phyloP scores from a whole-genome alignment of 169 alveolate genomes.

The Neospora caninum region DNA sequence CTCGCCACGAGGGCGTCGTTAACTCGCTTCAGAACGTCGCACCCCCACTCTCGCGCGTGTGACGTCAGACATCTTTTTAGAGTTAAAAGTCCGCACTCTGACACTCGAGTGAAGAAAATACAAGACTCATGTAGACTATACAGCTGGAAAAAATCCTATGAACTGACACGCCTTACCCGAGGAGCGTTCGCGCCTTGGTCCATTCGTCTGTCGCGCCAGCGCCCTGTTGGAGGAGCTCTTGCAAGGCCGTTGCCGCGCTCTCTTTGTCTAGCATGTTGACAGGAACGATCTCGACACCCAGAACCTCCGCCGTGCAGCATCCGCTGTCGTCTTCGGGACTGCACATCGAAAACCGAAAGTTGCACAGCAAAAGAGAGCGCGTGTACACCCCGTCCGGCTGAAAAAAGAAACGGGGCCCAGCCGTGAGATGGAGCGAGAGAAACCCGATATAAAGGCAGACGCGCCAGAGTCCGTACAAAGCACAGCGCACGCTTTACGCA shows the following conservation, averaged over 20 bases:
- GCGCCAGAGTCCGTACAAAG: too few relatives aligned
- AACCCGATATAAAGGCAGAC: too few relatives aligned
- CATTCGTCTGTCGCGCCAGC: conserved; percentile 70
- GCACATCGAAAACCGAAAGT: neutral
- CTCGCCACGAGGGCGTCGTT: too few relatives aligned
- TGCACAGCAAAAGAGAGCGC: neutral
- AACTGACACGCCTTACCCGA: conserved; percentile 31
- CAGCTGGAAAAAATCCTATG: too few relatives aligned
- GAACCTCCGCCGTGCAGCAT: conserved; percentile 76
- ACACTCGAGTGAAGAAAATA: too few relatives aligned
- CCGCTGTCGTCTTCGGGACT: conserved; percentile 75
- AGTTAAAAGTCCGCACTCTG: too few relatives aligned
- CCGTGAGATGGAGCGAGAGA: too few relatives aligned
- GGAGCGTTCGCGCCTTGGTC: conserved; percentile 61
- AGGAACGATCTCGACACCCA: conserved; percentile 76
- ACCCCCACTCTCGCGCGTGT: too few relatives aligned
- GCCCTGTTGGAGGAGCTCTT: conserved; percentile 71
- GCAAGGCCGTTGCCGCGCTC: conserved; percentile 65
- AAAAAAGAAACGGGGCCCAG: neutral
- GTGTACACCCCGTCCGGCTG: neutral
- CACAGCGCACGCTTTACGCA: too few relatives aligned
- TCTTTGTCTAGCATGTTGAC: conserved; percentile 75
- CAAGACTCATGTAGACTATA: too few relatives aligned
- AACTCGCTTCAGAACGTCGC: too few relatives aligned
- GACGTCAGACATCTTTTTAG: too few relatives aligned